Evolutionary conservation across 225 moss, liverwort and hornwort species (phyloP).

Genomic region (Ulota crispa): DNA sequence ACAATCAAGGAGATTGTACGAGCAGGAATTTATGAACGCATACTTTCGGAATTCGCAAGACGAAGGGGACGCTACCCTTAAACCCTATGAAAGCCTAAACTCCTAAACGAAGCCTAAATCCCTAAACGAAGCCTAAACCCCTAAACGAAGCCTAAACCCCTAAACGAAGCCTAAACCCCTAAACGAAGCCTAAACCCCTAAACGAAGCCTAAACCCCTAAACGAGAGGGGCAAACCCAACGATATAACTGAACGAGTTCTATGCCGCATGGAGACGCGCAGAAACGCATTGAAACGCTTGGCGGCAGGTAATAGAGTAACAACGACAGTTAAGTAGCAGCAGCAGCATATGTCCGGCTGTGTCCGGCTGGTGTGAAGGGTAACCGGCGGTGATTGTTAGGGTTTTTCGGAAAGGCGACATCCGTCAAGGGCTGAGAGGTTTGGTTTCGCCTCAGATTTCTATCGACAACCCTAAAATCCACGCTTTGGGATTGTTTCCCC

Average conservation of each 20-base stretch:
- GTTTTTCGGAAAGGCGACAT: neutral
- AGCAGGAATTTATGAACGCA: neutral
- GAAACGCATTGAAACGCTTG: neutral
- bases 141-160: too few species aligned
- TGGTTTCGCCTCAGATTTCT: constrained; percentile 23
- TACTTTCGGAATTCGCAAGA: neutral
- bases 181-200: too few species aligned
- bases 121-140: constrained; percentile 19
- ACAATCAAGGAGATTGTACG: neutral
- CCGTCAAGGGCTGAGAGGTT: neutral
- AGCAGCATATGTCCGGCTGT: neutral
- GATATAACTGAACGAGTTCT: neutral
- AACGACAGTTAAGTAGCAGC: neutral
- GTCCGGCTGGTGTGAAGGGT: constrained; percentile 10
- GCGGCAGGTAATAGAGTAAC: neutral
- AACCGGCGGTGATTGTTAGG: neutral
- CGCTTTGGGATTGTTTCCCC: neutral
- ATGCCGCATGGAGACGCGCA: neutral
- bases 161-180: constrained; percentile 20
- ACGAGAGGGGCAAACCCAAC: too few species aligned
- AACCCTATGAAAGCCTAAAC: constrained; percentile 10
- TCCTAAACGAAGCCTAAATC: constrained; percentile 17
- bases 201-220: constrained; percentile 17
- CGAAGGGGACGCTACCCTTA: neutral
- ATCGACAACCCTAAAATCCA: constrained; percentile 9